These are phyloP conservation scores for Leccinum arenicola DNA, from an alignment of 768 basidiomycete genomes.

Conservation along the genomic window DNA sequence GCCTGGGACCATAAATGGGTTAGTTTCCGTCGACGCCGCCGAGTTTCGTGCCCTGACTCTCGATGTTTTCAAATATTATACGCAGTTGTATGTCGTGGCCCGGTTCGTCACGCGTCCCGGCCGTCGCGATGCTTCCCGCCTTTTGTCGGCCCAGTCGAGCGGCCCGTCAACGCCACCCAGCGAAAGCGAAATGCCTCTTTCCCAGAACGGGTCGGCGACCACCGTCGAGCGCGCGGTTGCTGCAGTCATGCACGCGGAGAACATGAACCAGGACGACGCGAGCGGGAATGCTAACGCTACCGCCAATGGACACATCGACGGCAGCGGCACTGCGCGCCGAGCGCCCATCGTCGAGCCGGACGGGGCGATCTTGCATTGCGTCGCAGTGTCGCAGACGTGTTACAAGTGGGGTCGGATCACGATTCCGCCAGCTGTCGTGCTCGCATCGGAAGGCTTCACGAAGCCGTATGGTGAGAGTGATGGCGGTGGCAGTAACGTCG, in stretches of 20 bases:
- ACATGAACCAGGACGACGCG: not conserved
- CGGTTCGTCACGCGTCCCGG: conserved; percentile 60
- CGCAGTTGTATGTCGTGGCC: conserved; percentile 58
- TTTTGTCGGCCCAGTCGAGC: conserved; percentile 25
- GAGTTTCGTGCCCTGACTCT: not conserved
- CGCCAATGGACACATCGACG: not conserved
- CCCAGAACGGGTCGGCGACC: conserved; percentile 7
- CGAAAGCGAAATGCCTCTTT: not conserved
- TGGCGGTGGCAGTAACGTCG: not conserved
- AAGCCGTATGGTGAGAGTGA: conserved; percentile 13
- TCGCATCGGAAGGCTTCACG: conserved; percentile 59
- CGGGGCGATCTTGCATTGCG: conserved; percentile 57
- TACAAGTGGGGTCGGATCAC: conserved; percentile 74
- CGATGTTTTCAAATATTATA: not conserved
- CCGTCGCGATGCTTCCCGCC: not conserved
- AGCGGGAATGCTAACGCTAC: not conserved
- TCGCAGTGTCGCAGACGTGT: conserved; percentile 60
- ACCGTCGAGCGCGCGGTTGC: conserved; percentile 15
- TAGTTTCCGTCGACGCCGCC: conserved; percentile 19
- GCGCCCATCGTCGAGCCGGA: conserved; percentile 35
- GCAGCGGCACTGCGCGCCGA: not conserved
- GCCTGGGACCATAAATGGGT: conserved; percentile 84
- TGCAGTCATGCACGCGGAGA: conserved; percentile 6
- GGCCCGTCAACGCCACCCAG: conserved; percentile 22
- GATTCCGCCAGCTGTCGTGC: conserved; percentile 61